phyloP scores from a whole-genome alignment of 2,329 filamentous ascomycete species.

The Stylonectria norvegica region DNA sequence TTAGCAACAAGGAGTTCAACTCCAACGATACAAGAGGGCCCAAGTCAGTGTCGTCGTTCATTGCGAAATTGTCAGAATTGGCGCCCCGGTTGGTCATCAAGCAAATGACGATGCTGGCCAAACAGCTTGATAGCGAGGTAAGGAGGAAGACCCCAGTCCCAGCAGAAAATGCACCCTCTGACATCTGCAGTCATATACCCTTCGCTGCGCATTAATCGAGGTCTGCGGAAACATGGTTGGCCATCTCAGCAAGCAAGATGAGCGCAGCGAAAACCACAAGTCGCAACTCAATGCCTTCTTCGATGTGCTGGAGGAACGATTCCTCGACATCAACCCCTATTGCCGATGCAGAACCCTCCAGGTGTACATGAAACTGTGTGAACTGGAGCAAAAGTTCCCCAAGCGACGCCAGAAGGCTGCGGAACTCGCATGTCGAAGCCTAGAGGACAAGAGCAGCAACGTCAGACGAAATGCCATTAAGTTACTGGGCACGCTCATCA shows the following conservation, averaged over 20 bases:
- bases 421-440: constrained; percentile 80
- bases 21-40: constrained; percentile 93
- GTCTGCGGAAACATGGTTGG: constrained; percentile 94
- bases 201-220: constrained; percentile 91
- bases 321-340: constrained; percentile 95
- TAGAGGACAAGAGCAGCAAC: constrained; percentile 98
- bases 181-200: constrained; percentile 70
- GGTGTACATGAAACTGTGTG: constrained; percentile 87
- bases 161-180: constrained; percentile 10
- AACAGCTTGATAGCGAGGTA: constrained; percentile 92
- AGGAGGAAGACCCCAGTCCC: neutral
- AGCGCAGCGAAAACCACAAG: constrained; percentile 88
- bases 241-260: constrained; percentile 86
- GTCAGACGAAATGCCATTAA: constrained; percentile 95
- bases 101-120: constrained; percentile 93
- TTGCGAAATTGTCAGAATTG: constrained; percentile 88
- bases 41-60: constrained; percentile 92
- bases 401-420: constrained; percentile 85
- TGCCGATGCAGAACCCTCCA: constrained; percentile 89
- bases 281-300: constrained; percentile 96
- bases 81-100: constrained; percentile 91
- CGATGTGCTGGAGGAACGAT: constrained; percentile 92
- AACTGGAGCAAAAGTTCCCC: constrained; percentile 93
- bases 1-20: constrained; percentile 98
- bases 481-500: constrained; percentile 79